These are phyloP conservation scores for Vitis cinerea DNA, from an alignment of 164 flowering plant species.

Conservation along the genomic window DNA sequence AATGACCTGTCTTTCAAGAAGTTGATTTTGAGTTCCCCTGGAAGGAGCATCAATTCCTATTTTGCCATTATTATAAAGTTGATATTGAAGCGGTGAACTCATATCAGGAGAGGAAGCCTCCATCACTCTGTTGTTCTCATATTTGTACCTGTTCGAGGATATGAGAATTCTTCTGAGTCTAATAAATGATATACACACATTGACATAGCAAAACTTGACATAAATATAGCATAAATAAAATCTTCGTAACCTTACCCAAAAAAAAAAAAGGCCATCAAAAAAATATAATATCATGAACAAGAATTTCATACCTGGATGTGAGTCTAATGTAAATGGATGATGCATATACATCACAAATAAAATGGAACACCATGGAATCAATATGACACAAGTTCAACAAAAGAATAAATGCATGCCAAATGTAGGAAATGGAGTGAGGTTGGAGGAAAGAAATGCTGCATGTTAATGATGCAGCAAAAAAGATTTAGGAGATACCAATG, in stretches of 20 bases:
- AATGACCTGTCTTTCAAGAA: conserved; percentile 92
- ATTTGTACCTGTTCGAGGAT: conserved; percentile 66
- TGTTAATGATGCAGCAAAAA: background rate
- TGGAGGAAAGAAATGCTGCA: no score
- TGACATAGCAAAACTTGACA: background rate
- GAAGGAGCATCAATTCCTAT: conserved; percentile 55
- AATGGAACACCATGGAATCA: no score
- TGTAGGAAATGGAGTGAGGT: no score
- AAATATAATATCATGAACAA: no score
- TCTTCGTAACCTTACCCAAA: no score
- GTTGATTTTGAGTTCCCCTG: conserved; percentile 82
- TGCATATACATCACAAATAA: no score
- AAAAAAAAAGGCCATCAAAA: background rate
- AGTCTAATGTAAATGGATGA: no score
- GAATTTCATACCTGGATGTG: no score
- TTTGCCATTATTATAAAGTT: conserved; percentile 73
- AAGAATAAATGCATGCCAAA: no score
- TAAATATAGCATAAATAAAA: background rate
- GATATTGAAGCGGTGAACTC: conserved; percentile 67
- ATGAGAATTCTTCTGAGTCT: background rate
- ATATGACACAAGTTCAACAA: no score
- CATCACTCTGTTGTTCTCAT: conserved; percentile 78
- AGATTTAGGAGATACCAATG: background rate
- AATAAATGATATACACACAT: background rate
- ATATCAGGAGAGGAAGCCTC: conserved; percentile 84